A percentile compares a stretch with the other conserved stretches of the same genome.
phyloP scores from a whole-genome alignment of 2,329 filamentous ascomycete genomes.

The Blumeriella jaapii region DNA sequence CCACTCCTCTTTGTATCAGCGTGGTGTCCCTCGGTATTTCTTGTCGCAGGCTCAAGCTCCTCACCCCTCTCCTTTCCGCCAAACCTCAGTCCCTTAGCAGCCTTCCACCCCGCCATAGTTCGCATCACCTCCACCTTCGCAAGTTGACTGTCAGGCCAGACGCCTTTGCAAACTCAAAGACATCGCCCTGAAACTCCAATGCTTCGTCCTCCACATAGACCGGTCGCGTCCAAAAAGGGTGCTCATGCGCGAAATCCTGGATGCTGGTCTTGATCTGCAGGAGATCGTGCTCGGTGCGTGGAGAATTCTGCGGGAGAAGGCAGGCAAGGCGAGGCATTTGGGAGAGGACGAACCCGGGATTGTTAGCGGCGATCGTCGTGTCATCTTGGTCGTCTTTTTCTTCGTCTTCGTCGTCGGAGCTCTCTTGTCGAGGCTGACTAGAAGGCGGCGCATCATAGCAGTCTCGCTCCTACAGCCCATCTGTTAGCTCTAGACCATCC shows the following conservation, averaged over 20 bases:
- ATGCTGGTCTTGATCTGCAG: conserved; percentile 8
- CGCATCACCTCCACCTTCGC: conserved; percentile 9
- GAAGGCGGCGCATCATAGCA: conserved; percentile 10
- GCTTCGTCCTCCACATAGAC: conserved; percentile 4
- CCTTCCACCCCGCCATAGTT: conserved; percentile 5
- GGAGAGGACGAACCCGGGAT: not conserved
- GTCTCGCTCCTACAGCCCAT: conserved; percentile 1
- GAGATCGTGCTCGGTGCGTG: conserved; percentile 4
- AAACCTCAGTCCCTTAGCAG: conserved; percentile 1
- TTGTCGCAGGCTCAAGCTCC: not conserved
- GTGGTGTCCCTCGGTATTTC: not conserved
- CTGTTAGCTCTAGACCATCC: not conserved
- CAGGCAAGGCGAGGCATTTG: not conserved
- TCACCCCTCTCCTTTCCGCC: not conserved
- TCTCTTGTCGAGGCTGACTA: conserved; percentile 12
- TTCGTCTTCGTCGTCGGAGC: conserved; percentile 2
- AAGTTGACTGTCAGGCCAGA: conserved; percentile 5
- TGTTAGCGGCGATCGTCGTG: not conserved
- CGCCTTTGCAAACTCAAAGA: conserved; percentile 9
- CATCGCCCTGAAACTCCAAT: conserved; percentile 9
- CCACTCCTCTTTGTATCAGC: not conserved
- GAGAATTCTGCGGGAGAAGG: not conserved
- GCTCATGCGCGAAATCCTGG: conserved; percentile 7
- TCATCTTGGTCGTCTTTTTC: conserved; percentile 5
- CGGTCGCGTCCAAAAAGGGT: conserved; percentile 6